Percentiles rank a stretch among this genome's conserved stretches.
Evolutionary conservation across 345 rosid species (phyloP).

Genomic region (Hibiscus mutabilis): DNA sequence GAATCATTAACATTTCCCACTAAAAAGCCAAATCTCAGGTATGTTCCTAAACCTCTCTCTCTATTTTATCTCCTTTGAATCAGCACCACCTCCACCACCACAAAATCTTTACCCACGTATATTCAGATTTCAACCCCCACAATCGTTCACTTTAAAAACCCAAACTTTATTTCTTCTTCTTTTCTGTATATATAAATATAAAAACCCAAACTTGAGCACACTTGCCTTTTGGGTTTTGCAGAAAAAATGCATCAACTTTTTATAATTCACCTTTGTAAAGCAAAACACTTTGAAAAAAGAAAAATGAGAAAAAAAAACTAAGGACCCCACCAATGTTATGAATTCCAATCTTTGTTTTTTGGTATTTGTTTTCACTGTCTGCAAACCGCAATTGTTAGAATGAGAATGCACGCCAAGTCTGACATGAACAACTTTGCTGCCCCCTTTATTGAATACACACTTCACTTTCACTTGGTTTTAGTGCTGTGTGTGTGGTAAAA

Average conservation of each 20-base stretch:
- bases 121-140: slow-evolving; percentile 5
- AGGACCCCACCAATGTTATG: slow-evolving; percentile 11
- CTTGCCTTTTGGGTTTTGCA: background rate
- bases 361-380: slow-evolving; percentile 2
- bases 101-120: background rate
- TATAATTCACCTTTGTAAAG: background rate
- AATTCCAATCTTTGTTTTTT: background rate
- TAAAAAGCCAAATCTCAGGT: slow-evolving; percentile 37
- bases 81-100: slow-evolving; percentile 29
- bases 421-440: slow-evolving; percentile 30
- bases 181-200: background rate
- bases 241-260: background rate
- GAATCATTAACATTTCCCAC: slow-evolving; percentile 8
- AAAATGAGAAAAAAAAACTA: background rate
- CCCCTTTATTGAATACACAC: slow-evolving; percentile 27
- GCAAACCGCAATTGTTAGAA: slow-evolving; percentile 5
- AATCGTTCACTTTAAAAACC: background rate
- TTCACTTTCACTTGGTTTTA: slow-evolving; percentile 16
- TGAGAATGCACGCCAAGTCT: slow-evolving; percentile 30
- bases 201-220: background rate
- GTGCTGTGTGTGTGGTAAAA: slow-evolving; percentile 8
- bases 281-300: background rate
- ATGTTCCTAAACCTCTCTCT: slow-evolving; percentile 30
- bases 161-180: background rate
- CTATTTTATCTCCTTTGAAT: slow-evolving; percentile 31